Percentiles rank a stretch among this genome's conserved stretches.
phyloP scores from a whole-genome alignment of 1,284 basidiomycete genomes.

The Boletellus deceptivus region DNA sequence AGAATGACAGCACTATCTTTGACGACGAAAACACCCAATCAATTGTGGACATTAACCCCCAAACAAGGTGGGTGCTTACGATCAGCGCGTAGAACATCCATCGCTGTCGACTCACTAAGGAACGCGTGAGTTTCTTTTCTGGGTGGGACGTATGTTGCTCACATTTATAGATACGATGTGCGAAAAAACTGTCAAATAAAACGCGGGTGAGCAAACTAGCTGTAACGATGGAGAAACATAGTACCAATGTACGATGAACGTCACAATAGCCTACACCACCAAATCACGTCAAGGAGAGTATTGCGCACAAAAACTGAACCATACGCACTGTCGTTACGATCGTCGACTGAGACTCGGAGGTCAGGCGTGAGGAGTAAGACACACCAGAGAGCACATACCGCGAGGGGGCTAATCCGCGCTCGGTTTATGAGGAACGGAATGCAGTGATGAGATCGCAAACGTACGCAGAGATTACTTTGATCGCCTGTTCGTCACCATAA shows the following conservation, averaged over 20 bases:
- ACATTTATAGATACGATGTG: slow-evolving; percentile 33
- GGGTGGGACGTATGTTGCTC: slow-evolving; percentile 3
- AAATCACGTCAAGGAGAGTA: background rate
- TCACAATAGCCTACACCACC: slow-evolving; percentile 31
- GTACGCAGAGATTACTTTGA: slow-evolving; percentile 27
- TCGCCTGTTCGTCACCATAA: slow-evolving; percentile 24
- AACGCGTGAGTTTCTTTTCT: background rate
- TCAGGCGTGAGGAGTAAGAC: background rate
- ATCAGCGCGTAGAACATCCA: slow-evolving; percentile 27
- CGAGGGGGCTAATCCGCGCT: slow-evolving; percentile 36
- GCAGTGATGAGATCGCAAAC: background rate
- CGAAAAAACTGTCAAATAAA: slow-evolving; percentile 24
- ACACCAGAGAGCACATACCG: slow-evolving; percentile 9
- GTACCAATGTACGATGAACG: slow-evolving; percentile 36
- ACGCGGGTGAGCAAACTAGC: background rate
- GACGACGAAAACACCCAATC: background rate
- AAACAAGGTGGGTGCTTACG: slow-evolving; percentile 11
- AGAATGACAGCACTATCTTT: slow-evolving; percentile 30
- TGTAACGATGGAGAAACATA: slow-evolving; percentile 9
- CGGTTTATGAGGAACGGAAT: background rate
- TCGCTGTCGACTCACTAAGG: slow-evolving; percentile 24
- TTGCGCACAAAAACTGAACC: background rate
- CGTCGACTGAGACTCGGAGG: slow-evolving; percentile 36
- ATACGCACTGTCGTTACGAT: slow-evolving; percentile 43
- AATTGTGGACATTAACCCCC: background rate